phyloP scores from a whole-genome alignment of 2,329 filamentous ascomycete species.

The Diaporthe helianthi region DNA sequence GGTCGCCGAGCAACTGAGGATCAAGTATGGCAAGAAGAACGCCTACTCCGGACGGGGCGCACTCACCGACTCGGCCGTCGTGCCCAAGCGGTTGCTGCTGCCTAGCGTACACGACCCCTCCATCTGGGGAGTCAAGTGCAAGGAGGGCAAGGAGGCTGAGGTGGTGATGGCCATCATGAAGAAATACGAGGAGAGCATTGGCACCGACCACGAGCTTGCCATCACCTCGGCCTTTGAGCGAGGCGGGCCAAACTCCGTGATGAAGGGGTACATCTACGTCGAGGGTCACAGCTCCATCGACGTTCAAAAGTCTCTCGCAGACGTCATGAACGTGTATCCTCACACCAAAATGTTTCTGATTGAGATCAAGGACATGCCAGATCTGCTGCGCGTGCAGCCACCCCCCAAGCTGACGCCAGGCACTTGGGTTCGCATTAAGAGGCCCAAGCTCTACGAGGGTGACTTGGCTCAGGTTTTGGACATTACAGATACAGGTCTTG shows the following conservation, averaged over 20 bases:
- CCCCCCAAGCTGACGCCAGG: slow-evolving; percentile 84
- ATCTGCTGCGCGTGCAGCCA: slow-evolving; percentile 89
- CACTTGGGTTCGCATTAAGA: slow-evolving; percentile 88
- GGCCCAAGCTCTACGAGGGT: slow-evolving; percentile 80
- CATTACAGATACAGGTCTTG: slow-evolving; percentile 90
- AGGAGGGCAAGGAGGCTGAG: slow-evolving; percentile 94
- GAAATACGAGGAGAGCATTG: slow-evolving; percentile 80
- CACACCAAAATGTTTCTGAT: slow-evolving; percentile 86
- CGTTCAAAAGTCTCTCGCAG: slow-evolving; percentile 82
- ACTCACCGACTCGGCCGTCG: slow-evolving; percentile 73
- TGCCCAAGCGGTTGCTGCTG: slow-evolving; percentile 85
- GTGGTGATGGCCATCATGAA: slow-evolving; percentile 88
- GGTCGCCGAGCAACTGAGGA: slow-evolving; percentile 83
- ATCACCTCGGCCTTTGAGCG: slow-evolving; percentile 94
- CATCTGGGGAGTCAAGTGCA: slow-evolving; percentile 93
- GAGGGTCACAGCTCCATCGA: slow-evolving; percentile 89
- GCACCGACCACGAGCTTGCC: slow-evolving; percentile 79
- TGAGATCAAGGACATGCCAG: slow-evolving; percentile 96
- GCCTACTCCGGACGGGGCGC: slow-evolving; percentile 54
- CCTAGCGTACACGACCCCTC: slow-evolving; percentile 94
- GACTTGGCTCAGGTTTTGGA: slow-evolving; percentile 93
- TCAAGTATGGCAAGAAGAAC: slow-evolving; percentile 82
- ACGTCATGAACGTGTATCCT: slow-evolving; percentile 88
- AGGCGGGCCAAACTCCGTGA: slow-evolving; percentile 75
- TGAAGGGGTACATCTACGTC: slow-evolving; percentile 95